Base-by-base conservation (phyloP, 1,284 basidiomycete genomes). In the Rhodotorula sp. region DNA sequence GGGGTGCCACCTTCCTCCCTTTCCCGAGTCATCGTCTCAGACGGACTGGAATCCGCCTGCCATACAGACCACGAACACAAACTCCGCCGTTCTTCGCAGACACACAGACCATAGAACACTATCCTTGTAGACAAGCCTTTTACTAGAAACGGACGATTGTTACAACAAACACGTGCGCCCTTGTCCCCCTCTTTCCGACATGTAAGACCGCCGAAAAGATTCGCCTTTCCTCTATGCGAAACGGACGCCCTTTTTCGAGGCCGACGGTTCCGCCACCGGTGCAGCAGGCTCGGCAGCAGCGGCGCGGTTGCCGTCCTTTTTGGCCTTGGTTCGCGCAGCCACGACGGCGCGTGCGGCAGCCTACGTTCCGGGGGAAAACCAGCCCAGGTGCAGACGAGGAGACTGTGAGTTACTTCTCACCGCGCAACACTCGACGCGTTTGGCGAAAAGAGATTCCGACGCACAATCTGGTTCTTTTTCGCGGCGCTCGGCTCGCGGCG, bases 301-400 rank as follows among this genome's bases (percentile, higher is more conserved):
- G 1, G 60, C 66, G 1, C 57, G 61, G 33, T 63, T 59, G 26
- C 46, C 49, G 17, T 69, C 66, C 62, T 72, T 74, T 44, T 74
- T 71, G 15, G 64, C 68, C 29, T 68, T 71, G 1, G 49, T 51
- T 4, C 69, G 72, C 6, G 66, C 70, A 0, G 67, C 57, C 14
- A 74, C 68, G 30, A 74, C 51, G 1, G 61, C 66, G 15, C 70
- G 67, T 1, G 73, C 73, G 6, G 68, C 70, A 6, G 71, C 66
- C 72, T 74, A 61, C 42, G 20, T 5, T 14, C 37, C 37, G 10
- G n/a, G n/a, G n/a, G 37, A 42, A 14, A 1, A 14, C 10, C 37
- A 42, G 26, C 4, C 22, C 22, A 26, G n/a, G 7, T 45, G 58
- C n/a, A 42, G 37, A 42, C 7, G 18, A 29, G 22, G 51, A 42